phyloP scores from a whole-genome alignment of 2,329 filamentous ascomycete genomes.

The Fusarium phyllophilum region DNA sequence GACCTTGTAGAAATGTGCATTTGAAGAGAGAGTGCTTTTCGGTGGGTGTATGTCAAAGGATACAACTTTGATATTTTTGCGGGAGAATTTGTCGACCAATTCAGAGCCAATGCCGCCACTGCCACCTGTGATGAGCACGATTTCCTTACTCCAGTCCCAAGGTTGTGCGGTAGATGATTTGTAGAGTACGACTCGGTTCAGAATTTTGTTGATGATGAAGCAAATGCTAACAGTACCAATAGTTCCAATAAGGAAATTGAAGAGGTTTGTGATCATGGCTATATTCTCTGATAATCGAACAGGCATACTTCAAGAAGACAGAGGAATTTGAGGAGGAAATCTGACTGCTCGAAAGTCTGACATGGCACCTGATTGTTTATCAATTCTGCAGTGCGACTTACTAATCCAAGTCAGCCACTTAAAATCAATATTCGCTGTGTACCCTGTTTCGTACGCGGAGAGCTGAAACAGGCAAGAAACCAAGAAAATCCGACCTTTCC shows the following conservation, averaged over 20 bases:
- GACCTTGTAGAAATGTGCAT: not conserved
- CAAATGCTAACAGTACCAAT: not conserved
- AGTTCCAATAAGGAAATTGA: not conserved
- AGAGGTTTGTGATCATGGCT: not conserved
- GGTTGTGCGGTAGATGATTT: not conserved
- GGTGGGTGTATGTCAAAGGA: not conserved
- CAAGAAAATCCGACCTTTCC: not conserved
- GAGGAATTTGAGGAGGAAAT: not conserved
- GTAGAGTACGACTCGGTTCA: not conserved
- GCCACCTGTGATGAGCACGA: not conserved
- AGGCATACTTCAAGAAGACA: accelerated
- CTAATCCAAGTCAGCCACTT: not conserved
- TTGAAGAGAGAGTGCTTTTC: accelerated
- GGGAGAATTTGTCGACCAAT: not conserved
- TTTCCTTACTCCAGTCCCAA: not conserved
- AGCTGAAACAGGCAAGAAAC: not conserved
- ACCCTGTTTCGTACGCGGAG: accelerated
- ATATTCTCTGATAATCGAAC: accelerated
- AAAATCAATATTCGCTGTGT: too few species aligned
- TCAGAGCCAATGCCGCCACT: not conserved
- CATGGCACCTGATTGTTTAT: not conserved
- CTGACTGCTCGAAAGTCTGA: not conserved
- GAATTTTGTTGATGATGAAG: not conserved
- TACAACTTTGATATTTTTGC: not conserved
- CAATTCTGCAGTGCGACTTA: not conserved